Evolutionary conservation across 352 stramenopile species (phyloP), one percentile per base, ranked within the genome.

Genomic region (Phytophthora capsici): DNA sequence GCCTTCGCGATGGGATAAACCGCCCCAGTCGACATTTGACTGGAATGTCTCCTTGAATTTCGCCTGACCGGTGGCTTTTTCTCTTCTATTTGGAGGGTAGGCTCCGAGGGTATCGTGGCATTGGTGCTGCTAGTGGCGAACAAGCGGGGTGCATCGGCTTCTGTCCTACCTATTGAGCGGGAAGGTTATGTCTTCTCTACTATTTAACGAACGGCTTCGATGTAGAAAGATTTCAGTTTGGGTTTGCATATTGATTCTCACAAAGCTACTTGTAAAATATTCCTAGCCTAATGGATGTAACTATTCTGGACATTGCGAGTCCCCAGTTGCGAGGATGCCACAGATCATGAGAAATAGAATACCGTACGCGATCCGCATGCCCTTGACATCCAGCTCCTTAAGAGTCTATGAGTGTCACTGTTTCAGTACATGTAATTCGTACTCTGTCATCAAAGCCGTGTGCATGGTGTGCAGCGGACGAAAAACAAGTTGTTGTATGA

Each of bases 361-460:
- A 13, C 25, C 38, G 14, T 69, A 69, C 47, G n/a, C 55, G 37
- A 64, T 43, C 19, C 30, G 14, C 61, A 69, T 64, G 32, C 55
- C 55, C 7, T 58, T 22, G 6, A 64, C 26, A 16, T 69, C 53
- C n/a, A n/a, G n/a, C n/a, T n/a, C n/a, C n/a, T n/a, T n/a, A n/a
- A n/a, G n/a, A n/a, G n/a, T n/a, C n/a, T n/a, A n/a, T n/a, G n/a
- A n/a, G n/a, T n/a, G n/a, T n/a, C n/a, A n/a, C n/a, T n/a, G n/a
- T n/a, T n/a, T n/a, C n/a, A n/a, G n/a, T n/a, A n/a, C n/a, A n/a
- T n/a, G n/a, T n/a, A n/a, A n/a, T n/a, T n/a, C n/a, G n/a, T n/a
- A n/a, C n/a, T n/a, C n/a, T n/a, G n/a, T n/a, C n/a, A n/a, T n/a
- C n/a, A n/a, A n/a, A n/a, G n/a, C n/a, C n/a, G n/a, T n/a, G n/a